These are phyloP conservation scores for Fagopyrum esculentum DNA, from an alignment of 148 eudicot species.

Conservation along the genomic window DNA sequence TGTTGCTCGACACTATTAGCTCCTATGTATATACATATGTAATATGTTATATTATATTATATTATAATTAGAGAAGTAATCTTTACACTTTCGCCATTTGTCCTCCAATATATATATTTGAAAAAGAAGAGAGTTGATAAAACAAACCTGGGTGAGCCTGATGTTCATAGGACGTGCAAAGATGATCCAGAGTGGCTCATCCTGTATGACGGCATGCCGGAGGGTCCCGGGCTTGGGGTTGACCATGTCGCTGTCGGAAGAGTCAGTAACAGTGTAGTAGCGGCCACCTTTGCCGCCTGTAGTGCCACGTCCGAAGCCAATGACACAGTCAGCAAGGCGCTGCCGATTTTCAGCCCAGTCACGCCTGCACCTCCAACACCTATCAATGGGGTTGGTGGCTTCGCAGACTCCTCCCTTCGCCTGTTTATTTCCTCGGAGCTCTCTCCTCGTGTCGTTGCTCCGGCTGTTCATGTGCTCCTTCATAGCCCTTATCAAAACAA, in stretches of 20 bases:
- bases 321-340: constrained; percentile 47
- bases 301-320: constrained; percentile 51
- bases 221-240: constrained; percentile 67
- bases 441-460: constrained; percentile 40
- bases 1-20: constrained; percentile 52
- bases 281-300: constrained; percentile 47
- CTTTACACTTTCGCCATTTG: too few relatives aligned
- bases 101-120: too few relatives aligned
- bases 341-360: constrained; percentile 43
- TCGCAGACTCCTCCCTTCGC: constrained; percentile 20
- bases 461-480: constrained; percentile 17
- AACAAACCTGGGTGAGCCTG: constrained; percentile 33
- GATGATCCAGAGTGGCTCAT: constrained; percentile 57
- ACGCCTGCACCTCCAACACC: constrained; percentile 52
- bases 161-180: constrained; percentile 48
- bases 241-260: constrained; percentile 44
- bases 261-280: constrained; percentile 40
- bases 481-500: constrained; percentile 13
- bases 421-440: constrained; percentile 18
- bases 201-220: constrained; percentile 54
- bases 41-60: too few relatives aligned
- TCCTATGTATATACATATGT: constrained; percentile 1
- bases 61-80: too few relatives aligned
- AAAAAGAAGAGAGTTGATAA: too few relatives aligned
- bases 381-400: constrained; percentile 52